phyloP scores from a whole-genome alignment of 768 basidiomycete genomes.

The Lentinula sp. region DNA sequence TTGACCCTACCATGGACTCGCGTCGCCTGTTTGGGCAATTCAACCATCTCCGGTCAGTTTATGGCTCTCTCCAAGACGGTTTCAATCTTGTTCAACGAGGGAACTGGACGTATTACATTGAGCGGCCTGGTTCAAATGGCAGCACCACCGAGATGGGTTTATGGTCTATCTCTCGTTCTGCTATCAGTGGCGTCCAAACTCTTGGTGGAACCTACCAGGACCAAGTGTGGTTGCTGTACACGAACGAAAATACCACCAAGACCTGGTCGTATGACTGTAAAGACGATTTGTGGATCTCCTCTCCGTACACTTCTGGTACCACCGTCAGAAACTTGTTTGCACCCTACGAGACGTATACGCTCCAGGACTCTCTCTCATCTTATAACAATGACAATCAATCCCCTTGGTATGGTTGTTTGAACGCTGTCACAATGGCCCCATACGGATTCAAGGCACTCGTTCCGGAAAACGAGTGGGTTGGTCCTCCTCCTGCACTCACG shows the following conservation, averaged over 20 bases:
- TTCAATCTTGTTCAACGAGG: slow-evolving; percentile 75
- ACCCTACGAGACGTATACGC: slow-evolving; percentile 73
- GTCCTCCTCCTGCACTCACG: slow-evolving; percentile 71
- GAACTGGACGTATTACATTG: slow-evolving; percentile 77
- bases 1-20: slow-evolving; percentile 81
- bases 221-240: slow-evolving; percentile 76
- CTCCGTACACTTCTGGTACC: slow-evolving; percentile 63
- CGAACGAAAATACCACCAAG: slow-evolving; percentile 75
- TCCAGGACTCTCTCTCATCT: slow-evolving; percentile 59
- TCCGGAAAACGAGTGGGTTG: slow-evolving; percentile 57
- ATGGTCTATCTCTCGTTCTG: slow-evolving; percentile 77
- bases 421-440: slow-evolving; percentile 55
- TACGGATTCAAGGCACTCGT: slow-evolving; percentile 84
- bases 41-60: slow-evolving; percentile 60
- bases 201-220: slow-evolving; percentile 56
- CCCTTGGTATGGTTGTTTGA: slow-evolving; percentile 76
- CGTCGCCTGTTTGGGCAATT: slow-evolving; percentile 76
- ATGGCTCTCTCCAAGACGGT: slow-evolving; percentile 79
- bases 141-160: slow-evolving; percentile 84
- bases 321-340: slow-evolving; percentile 72
- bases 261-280: slow-evolving; percentile 62
- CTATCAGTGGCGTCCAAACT: slow-evolving; percentile 67
- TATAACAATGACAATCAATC: slow-evolving; percentile 59
- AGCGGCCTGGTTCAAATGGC: slow-evolving; percentile 79
- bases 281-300: slow-evolving; percentile 64